Evolutionary conservation across 2,329 filamentous ascomycete species (phyloP), one percentile per base, ranked within the genome.

Genomic region (Curvularia sp.): DNA sequence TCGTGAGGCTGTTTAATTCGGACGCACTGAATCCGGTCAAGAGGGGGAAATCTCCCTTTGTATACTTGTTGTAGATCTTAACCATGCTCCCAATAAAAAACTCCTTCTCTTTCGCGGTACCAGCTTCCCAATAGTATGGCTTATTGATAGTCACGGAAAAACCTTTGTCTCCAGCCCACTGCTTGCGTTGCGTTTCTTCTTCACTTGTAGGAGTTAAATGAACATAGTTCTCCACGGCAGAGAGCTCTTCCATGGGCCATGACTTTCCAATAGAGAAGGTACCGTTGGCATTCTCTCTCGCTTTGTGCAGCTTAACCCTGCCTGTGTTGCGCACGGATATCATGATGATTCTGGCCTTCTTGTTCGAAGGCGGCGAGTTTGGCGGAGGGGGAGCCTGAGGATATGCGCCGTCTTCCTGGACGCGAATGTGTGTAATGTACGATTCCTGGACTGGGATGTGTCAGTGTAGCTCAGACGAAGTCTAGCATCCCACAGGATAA

Each of bases 211-310:
- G 85, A 72, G 75, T 82, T 19, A 86, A 77, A 42, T 88, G 84
- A 6, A 87, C 89, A 73, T 89, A 98, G 25, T 92, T 95, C 75
- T 96, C 90, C 65, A 99, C 91, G 45, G 86, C 84, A 4, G 86
- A 85, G 48, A 99, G 81, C 74, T 99, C 95, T 77, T 98, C 94
- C 67, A 99, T 85, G 75, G 93, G 91, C 95, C 95, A 99, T 3
- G 95, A 97, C 80, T 99, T 99, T 66, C 95, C 95, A 67, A 99
- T 97, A 19, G 94, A 98, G 78, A 97, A 99, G 23, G 91, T 88
- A 55, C 93, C 93, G 76, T 97, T 97, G 55, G 86, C 83, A 76
- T 99, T 99, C 80, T 99, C 95, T 69, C 96, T 89, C 57, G 93
- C 94, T 79, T 99, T 99, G 82, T 99, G 95, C 81, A 99, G 88